These are phyloP conservation scores for Scytalidium sp. DNA, from an alignment of 2,329 filamentous ascomycete genomes.

Conservation along the genomic window DNA sequence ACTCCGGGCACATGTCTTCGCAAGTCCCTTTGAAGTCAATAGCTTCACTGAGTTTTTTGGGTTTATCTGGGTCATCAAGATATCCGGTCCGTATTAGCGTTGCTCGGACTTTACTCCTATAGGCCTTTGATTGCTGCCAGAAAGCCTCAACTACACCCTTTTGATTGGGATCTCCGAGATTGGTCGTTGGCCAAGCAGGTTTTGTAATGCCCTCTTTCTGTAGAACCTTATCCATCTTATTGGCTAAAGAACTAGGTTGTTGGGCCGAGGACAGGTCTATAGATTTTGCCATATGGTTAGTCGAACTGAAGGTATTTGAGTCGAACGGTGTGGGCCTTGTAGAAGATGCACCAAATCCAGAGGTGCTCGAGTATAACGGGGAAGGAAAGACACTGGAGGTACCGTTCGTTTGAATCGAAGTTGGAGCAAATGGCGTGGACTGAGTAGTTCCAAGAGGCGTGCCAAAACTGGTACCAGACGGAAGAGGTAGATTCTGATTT, in stretches of 20 bases:
- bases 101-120: constrained; percentile 53
- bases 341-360: constrained; percentile 1
- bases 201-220: constrained; percentile 41
- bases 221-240: constrained; percentile 49
- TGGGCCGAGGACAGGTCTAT: neutral
- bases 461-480: constrained; percentile 4
- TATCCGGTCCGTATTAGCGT: constrained; percentile 57
- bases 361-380: neutral
- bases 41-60: constrained; percentile 59
- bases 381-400: neutral
- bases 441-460: neutral
- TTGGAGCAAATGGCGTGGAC: neutral
- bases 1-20: constrained; percentile 68
- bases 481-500: neutral
- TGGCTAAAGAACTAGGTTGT: constrained; percentile 31
- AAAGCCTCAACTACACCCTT: constrained; percentile 52
- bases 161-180: constrained; percentile 29
- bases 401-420: neutral
- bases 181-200: constrained; percentile 12
- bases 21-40: constrained; percentile 67
- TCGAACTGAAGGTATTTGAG: no score
- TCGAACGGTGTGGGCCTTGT: constrained; percentile 2
- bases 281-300: neutral
- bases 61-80: constrained; percentile 63
- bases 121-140: constrained; percentile 53